Base-by-base conservation (phyloP, 306 rosid species). In the Boehmeria nivea region DNA sequence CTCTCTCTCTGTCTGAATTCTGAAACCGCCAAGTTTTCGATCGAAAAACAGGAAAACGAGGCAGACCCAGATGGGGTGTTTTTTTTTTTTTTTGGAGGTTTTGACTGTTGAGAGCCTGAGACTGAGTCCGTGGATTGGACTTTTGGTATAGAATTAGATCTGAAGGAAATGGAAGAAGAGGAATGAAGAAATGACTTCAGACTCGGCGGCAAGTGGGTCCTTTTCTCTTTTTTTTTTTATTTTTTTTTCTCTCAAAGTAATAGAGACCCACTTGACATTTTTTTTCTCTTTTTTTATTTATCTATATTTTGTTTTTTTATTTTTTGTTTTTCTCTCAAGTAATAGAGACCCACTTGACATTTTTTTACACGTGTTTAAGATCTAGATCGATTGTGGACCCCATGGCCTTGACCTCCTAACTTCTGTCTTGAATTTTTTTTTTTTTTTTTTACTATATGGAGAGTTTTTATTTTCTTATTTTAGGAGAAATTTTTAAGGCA, bases 101-200 rank as follows among this genome's bases (percentile, higher is more conserved):
- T 73, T 65, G 70, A 73, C 75, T 57, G 6, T 37, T 16, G 37
- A 56, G 63, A 57, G 62, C 23, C 40, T 31, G 14, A 66, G 71
- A 67, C 73, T 15, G 37, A 47, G 44, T 12, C 70, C 47, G 18
- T 6, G 15, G 60, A 51, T 22, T 71, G 68, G 43, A 61, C 33
- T 21, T 43, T 60, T 15, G 75, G 96, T n/a, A n/a, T n/a, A n/a
- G n/a, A n/a, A 84, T 84, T 94, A 78, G 78, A 70, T 64, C 21
- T 22, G 63, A 43, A 25, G 24, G 64, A 51, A 46, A 16, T 16
- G 10, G 21, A 27, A 54, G 72, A 17, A 10, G n/a, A 65, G 69
- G 27, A 5, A 28, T 28, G 34, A 28, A 28, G 34, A 28, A 28
- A 28, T 3, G 34, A n/a, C n/a, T n/a, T n/a, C n/a, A n/a, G n/a